phyloP scores from a whole-genome alignment of 1,139 yeast species.

The Taphrina communis region DNA sequence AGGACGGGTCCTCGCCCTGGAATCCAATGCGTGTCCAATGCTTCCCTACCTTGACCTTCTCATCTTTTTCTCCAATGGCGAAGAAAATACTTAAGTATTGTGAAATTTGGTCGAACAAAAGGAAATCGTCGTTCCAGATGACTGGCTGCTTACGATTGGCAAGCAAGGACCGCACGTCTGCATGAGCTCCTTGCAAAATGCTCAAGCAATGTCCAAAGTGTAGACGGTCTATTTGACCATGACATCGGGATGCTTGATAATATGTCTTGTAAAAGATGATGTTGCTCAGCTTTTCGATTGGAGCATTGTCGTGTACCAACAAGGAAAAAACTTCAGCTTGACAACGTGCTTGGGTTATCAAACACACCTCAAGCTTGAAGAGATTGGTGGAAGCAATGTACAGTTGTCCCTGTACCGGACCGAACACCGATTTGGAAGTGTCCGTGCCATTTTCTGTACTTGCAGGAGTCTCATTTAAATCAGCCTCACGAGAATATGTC shows the following conservation, averaged over 20 bases:
- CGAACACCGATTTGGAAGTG: background rate
- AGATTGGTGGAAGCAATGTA: background rate
- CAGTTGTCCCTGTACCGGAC: background rate
- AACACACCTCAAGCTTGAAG: conserved; percentile 10
- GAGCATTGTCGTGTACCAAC: conserved; percentile 3
- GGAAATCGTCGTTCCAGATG: background rate
- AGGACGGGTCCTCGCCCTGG: conserved; percentile 37
- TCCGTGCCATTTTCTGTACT: background rate
- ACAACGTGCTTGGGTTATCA: background rate
- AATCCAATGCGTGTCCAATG: conserved; percentile 30
- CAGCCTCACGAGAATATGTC: background rate
- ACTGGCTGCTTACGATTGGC: background rate
- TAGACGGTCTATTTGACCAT: conserved; percentile 2
- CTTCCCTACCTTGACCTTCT: conserved; percentile 3
- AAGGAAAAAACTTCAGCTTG: conserved; percentile 8
- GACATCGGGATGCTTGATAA: conserved; percentile 9
- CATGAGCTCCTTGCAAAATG: conserved; percentile 12
- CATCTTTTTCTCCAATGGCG: background rate
- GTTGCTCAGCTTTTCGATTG: background rate
- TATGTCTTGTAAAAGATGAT: conserved; percentile 11
- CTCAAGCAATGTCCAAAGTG: background rate
- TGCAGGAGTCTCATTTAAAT: background rate
- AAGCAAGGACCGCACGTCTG: background rate
- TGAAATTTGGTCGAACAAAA: background rate
- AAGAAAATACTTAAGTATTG: background rate